Conservation (phyloP, 192 early-diverging fungal species). For the Backusella westeae region DNA sequence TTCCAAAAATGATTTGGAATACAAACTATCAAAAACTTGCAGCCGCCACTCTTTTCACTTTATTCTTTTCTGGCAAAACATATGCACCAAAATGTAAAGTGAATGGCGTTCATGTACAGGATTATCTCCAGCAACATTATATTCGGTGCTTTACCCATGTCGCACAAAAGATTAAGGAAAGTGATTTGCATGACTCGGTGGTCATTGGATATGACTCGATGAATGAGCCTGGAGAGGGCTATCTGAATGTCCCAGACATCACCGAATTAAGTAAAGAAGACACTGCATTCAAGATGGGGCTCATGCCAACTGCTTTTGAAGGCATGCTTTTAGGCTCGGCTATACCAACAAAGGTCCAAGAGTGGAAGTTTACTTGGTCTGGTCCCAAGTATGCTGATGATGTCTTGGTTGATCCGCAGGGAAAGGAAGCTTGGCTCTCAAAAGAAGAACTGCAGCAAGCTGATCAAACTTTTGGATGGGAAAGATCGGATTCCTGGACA, state of each 20-base stretch:
- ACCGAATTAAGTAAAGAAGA: slow-evolving; percentile 39
- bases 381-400: slow-evolving; percentile 42
- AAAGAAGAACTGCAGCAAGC: slow-evolving; percentile 35
- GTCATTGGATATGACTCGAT: slow-evolving; percentile 57
- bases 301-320: slow-evolving; percentile 54
- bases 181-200: slow-evolving; percentile 40
- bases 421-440: slow-evolving; percentile 40
- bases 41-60: slow-evolving; percentile 53
- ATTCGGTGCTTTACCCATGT: slow-evolving; percentile 44
- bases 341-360: slow-evolving; percentile 40
- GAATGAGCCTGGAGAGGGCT: slow-evolving; percentile 57
- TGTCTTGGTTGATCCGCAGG: slow-evolving; percentile 43
- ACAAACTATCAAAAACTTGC: slow-evolving; percentile 60
- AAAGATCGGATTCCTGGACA: slow-evolving; percentile 34
- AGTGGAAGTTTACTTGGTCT: slow-evolving; percentile 48
- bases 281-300: slow-evolving; percentile 44
- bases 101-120: slow-evolving; percentile 52
- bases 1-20: slow-evolving; percentile 60
- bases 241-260: slow-evolving; percentile 42
- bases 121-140: slow-evolving; percentile 56
- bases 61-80: slow-evolving; percentile 48
- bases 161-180: slow-evolving; percentile 39
- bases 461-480: slow-evolving; percentile 41
- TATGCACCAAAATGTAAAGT: slow-evolving; percentile 50
- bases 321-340: slow-evolving; percentile 52